A percentile compares a stretch with the other conserved stretches of the same genome.
phyloP scores from a whole-genome alignment of 2,329 filamentous ascomycete genomes.

The Epichloe festucae region DNA sequence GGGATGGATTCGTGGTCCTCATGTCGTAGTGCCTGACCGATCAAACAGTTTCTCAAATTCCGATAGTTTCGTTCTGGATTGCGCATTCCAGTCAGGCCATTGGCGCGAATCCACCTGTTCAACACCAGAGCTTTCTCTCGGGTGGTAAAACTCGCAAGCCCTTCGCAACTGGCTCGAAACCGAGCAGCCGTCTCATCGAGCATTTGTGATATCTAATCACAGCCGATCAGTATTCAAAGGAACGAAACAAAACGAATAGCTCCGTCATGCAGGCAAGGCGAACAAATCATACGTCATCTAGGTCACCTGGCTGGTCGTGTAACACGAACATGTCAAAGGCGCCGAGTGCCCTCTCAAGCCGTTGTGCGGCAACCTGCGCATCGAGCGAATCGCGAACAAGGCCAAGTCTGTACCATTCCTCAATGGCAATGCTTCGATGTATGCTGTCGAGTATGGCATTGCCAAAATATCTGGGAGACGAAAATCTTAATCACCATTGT shows the following conservation, averaged over 20 bases:
- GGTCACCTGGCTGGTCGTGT: constrained; percentile 57
- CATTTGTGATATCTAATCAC: constrained; percentile 41
- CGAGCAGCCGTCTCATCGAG: constrained; percentile 50
- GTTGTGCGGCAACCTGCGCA: constrained; percentile 25
- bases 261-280: neutral
- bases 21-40: constrained; percentile 67
- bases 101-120: constrained; percentile 53
- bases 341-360: constrained; percentile 60
- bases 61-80: constrained; percentile 56
- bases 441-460: constrained; percentile 64
- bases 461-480: constrained; percentile 52
- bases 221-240: neutral
- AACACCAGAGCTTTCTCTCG: constrained; percentile 56
- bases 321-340: constrained; percentile 86
- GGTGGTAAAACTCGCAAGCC: constrained; percentile 43
- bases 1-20: constrained; percentile 68
- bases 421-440: constrained; percentile 66
- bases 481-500: constrained; percentile 4
- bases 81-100: constrained; percentile 59
- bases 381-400: constrained; percentile 9
- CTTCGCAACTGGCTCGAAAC: constrained; percentile 39
- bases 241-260: neutral
- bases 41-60: constrained; percentile 73
- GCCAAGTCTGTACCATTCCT: constrained; percentile 51
- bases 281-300: constrained; percentile 47